Evolutionary conservation across 148 eudicot species (phyloP).

Genomic region (Silene latifolia): DNA sequence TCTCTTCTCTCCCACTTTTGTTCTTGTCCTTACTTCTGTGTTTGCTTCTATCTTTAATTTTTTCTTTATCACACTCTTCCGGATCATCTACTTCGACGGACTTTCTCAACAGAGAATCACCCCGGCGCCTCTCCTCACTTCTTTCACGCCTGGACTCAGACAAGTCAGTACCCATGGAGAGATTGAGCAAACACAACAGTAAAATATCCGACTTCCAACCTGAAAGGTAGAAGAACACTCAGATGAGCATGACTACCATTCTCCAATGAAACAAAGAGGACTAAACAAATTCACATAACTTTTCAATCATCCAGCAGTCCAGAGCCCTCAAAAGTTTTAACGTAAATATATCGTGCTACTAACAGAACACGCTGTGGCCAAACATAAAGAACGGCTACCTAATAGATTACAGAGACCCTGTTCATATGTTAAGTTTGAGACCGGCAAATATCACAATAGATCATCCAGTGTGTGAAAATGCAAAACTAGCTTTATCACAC

Average conservation of each 20-base stretch:
- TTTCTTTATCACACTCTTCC: slow-evolving; percentile 44
- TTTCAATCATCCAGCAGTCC: not conserved
- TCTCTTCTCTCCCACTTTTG: slow-evolving; percentile 71
- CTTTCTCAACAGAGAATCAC: slow-evolving; percentile 44
- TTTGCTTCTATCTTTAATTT: slow-evolving; percentile 39
- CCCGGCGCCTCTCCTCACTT: slow-evolving; percentile 46
- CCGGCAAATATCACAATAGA: too few species aligned
- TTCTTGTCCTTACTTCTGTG: slow-evolving; percentile 68
- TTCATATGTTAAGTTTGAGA: too few species aligned
- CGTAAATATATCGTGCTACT: too few species aligned
- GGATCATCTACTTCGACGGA: slow-evolving; percentile 39
- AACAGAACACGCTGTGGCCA: too few species aligned
- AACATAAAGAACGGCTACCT: too few species aligned
- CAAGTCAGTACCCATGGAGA: slow-evolving; percentile 25
- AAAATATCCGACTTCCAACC: slow-evolving; percentile 13
- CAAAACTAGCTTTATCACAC: too few species aligned
- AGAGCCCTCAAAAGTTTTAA: too few species aligned
- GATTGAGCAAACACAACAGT: not conserved
- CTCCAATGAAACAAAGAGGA: not conserved
- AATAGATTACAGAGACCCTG: too few species aligned
- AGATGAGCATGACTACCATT: not conserved
- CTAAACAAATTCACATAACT: not conserved
- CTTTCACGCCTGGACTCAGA: slow-evolving; percentile 40
- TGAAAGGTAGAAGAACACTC: slow-evolving; percentile 1
- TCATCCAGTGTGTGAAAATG: too few species aligned